Conservation (phyloP, 1,139 yeast species). For the Geotrichum cucujoidarum region DNA sequence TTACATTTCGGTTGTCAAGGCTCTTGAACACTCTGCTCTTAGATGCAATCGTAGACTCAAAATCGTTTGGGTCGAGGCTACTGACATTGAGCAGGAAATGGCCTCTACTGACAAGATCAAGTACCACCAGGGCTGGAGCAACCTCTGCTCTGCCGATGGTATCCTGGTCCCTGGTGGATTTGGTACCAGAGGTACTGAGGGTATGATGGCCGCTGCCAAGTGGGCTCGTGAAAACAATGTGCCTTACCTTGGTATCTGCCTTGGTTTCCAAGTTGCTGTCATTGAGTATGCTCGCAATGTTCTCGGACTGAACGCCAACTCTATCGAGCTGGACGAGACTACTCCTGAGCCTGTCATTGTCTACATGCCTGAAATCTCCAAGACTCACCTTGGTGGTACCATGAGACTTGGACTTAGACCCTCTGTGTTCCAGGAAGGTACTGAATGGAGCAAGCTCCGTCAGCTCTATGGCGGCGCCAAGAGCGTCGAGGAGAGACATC, state of each 20-base stretch:
- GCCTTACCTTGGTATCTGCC: conserved; percentile 95
- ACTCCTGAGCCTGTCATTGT: conserved; percentile 75
- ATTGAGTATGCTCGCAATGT: conserved; percentile 87
- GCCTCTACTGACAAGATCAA: conserved; percentile 61
- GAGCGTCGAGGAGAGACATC: conserved; percentile 85
- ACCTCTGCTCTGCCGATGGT: conserved; percentile 92
- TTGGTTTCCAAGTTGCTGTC: conserved; percentile 95
- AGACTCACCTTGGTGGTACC: conserved; percentile 94
- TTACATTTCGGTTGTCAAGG: conserved; percentile 87
- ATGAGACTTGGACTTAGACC: conserved; percentile 96
- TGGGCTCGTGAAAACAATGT: conserved; percentile 94
- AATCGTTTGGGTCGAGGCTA: conserved; percentile 94
- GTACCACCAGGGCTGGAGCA: conserved; percentile 95
- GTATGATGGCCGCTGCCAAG: conserved; percentile 94
- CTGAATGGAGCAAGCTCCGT: conserved; percentile 70
- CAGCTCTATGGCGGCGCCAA: conserved; percentile 71
- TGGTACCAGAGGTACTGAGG: conserved; percentile 95
- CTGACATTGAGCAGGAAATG: conserved; percentile 75
- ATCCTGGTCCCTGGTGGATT: conserved; percentile 98
- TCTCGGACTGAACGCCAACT: conserved; percentile 67
- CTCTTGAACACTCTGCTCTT: conserved; percentile 94
- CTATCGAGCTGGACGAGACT: conserved; percentile 75
- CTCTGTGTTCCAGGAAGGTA: conserved; percentile 67
- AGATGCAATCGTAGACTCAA: conserved; percentile 76
- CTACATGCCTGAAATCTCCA: conserved; percentile 98